A percentile compares a stretch with the other conserved stretches of the same genome.
These are phyloP conservation scores for Stylonectria norvegica DNA, from an alignment of 2,329 filamentous ascomycete species.

Conservation along the genomic window DNA sequence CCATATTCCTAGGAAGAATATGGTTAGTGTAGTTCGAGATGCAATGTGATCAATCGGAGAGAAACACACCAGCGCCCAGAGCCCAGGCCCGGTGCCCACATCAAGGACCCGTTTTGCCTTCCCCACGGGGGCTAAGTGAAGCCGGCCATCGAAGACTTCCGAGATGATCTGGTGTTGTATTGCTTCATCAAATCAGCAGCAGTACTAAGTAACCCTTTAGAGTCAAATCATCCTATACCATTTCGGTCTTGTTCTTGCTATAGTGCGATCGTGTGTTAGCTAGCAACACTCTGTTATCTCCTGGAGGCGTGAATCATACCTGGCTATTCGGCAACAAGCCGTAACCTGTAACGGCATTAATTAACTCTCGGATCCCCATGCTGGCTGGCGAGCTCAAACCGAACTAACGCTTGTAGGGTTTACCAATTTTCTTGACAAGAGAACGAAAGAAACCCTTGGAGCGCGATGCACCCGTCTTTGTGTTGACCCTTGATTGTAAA, in stretches of 20 bases:
- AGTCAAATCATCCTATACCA: constrained; percentile 9
- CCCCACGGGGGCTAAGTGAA: constrained; percentile 18
- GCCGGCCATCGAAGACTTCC: constrained; percentile 19
- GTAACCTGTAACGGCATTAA: constrained; percentile 12
- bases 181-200: constrained; percentile 15
- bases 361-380: constrained; percentile 6
- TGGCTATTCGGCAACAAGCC: constrained; percentile 19
- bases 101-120: constrained; percentile 19
- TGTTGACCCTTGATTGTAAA: constrained; percentile 6
- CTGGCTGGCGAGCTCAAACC: neutral
- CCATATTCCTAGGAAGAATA: constrained; percentile 17
- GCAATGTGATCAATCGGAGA: neutral
- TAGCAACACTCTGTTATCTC: too few species aligned
- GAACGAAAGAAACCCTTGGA: constrained; percentile 22
- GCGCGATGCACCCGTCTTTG: constrained; percentile 10
- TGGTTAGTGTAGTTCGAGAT: neutral
- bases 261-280: too few species aligned
- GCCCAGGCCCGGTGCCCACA: constrained; percentile 19
- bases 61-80: constrained; percentile 18
- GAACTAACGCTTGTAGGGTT: constrained; percentile 18
- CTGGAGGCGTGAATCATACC: constrained; percentile 7
- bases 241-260: constrained; percentile 25
- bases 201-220: neutral
- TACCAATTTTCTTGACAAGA: constrained; percentile 20
- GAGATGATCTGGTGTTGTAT: constrained; percentile 21